phyloP scores from a whole-genome alignment of 768 basidiomycete species.

The Lentinula sp. region DNA sequence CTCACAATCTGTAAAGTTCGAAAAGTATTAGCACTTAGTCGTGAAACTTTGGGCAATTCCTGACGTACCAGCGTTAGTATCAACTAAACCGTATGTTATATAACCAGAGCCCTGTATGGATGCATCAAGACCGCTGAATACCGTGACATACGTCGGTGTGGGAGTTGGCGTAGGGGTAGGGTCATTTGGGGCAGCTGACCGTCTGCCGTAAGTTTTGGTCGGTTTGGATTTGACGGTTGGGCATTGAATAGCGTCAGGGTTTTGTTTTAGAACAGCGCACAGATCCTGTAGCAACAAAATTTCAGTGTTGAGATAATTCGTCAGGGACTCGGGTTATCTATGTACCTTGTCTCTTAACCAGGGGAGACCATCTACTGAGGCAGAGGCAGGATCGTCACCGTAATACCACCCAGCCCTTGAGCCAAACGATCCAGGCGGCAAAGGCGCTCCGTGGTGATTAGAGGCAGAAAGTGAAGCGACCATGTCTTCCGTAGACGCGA shows the following conservation, averaged over 20 bases:
- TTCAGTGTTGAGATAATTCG: no score
- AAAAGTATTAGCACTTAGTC: no score
- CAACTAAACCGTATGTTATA: conserved; percentile 29
- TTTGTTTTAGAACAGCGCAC: conserved; percentile 17
- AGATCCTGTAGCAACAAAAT: conserved; percentile 11
- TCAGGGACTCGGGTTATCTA: no score
- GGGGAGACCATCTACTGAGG: not conserved
- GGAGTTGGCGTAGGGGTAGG: conserved; percentile 13
- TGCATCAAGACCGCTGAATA: conserved; percentile 23
- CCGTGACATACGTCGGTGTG: conserved; percentile 18
- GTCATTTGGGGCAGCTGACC: conserved; percentile 3
- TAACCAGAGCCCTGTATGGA: conserved; percentile 27
- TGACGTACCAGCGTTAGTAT: conserved; percentile 24
- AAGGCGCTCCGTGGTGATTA: conserved; percentile 27
- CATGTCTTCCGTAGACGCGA: not conserved
- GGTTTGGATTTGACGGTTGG: conserved; percentile 2
- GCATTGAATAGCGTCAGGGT: conserved; percentile 20
- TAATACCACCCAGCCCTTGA: conserved; percentile 31
- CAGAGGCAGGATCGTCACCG: conserved; percentile 12
- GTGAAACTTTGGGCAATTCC: no score
- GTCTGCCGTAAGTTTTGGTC: not conserved
- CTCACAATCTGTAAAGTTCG: conserved; percentile 24
- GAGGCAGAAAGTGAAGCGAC: conserved; percentile 4
- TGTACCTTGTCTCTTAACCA: not conserved
- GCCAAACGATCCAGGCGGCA: conserved; percentile 24